These are phyloP conservation scores for Pholiota adiposa DNA, from an alignment of 1,284 basidiomycete species.

Conservation along the genomic window DNA sequence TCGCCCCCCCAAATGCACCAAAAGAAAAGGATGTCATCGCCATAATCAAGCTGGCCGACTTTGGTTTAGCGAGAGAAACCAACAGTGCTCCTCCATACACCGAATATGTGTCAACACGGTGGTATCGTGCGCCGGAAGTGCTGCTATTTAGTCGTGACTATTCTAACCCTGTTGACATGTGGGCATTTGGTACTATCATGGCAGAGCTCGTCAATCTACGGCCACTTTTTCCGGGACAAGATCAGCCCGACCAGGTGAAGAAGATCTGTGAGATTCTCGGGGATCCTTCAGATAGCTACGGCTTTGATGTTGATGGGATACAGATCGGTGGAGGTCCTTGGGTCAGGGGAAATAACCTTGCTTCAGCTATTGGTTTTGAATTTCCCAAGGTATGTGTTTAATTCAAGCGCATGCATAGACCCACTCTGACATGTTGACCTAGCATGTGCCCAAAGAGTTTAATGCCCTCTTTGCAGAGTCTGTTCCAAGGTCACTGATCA, in stretches of 20 bases:
- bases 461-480: conserved; percentile 79
- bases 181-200: conserved; percentile 98
- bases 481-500: conserved; percentile 82
- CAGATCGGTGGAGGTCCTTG: conserved; percentile 88
- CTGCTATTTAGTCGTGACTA: conserved; percentile 91
- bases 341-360: conserved; percentile 86
- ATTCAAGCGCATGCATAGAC: conserved; percentile 3
- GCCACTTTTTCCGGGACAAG: conserved; percentile 97
- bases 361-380: conserved; percentile 83
- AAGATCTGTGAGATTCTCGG: conserved; percentile 92
- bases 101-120: conserved; percentile 98
- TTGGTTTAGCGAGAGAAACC: conserved; percentile 94
- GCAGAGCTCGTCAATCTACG: conserved; percentile 95
- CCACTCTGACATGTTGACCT: conserved; percentile 7
- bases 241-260: conserved; percentile 92
- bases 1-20: conserved; percentile 58
- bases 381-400: conserved; percentile 78
- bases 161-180: conserved; percentile 97
- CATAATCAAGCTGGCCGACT: conserved; percentile 98
- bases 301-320: conserved; percentile 72
- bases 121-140: conserved; percentile 99
- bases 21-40: conserved; percentile 94
- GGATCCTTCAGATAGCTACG: conserved; percentile 89
- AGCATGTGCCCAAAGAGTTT: conserved; percentile 82
- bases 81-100: conserved; percentile 92